These are phyloP conservation scores for Apiotrichum porosum DNA, from an alignment of 1,284 basidiomycete species.

Conservation along the genomic window DNA sequence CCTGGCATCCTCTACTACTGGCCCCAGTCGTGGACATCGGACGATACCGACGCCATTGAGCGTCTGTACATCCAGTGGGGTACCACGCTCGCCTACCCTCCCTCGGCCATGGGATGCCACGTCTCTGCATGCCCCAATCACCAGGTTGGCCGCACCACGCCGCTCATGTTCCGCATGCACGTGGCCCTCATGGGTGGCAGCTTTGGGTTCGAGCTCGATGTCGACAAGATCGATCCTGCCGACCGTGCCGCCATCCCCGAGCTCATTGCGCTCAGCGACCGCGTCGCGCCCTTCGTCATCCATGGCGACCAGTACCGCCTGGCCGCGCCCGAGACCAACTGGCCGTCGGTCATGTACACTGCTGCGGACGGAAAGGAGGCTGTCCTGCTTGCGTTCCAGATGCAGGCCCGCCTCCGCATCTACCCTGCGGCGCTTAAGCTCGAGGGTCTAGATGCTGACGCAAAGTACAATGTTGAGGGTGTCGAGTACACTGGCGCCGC, in stretches of 20 bases:
- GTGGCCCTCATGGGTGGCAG: slow-evolving; percentile 39
- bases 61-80: slow-evolving; percentile 35
- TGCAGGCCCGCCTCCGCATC: slow-evolving; percentile 4
- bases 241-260: slow-evolving; percentile 20
- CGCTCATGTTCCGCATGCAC: slow-evolving; percentile 35
- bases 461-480: slow-evolving; percentile 22
- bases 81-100: slow-evolving; percentile 29
- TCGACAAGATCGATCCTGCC: slow-evolving; percentile 14
- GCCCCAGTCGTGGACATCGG: slow-evolving; percentile 32
- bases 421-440: slow-evolving; percentile 14
- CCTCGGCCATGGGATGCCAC: slow-evolving; percentile 30
- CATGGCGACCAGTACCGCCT: slow-evolving; percentile 28
- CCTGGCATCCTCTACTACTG: slow-evolving; percentile 32
- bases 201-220: slow-evolving; percentile 37
- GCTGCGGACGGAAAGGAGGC: slow-evolving; percentile 4
- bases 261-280: slow-evolving; percentile 18
- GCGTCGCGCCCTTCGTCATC: slow-evolving; percentile 24
- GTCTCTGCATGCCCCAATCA: slow-evolving; percentile 33
- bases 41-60: slow-evolving; percentile 35
- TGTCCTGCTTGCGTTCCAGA: slow-evolving; percentile 16
- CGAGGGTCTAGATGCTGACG: slow-evolving; percentile 14
- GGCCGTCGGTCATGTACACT: slow-evolving; percentile 26
- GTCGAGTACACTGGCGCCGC: slow-evolving; percentile 1
- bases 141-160: slow-evolving; percentile 24
- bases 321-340: slow-evolving; percentile 20